Conservation (phyloP, 2,329 filamentous ascomycete species). For the Calonectria naviculata region DNA sequence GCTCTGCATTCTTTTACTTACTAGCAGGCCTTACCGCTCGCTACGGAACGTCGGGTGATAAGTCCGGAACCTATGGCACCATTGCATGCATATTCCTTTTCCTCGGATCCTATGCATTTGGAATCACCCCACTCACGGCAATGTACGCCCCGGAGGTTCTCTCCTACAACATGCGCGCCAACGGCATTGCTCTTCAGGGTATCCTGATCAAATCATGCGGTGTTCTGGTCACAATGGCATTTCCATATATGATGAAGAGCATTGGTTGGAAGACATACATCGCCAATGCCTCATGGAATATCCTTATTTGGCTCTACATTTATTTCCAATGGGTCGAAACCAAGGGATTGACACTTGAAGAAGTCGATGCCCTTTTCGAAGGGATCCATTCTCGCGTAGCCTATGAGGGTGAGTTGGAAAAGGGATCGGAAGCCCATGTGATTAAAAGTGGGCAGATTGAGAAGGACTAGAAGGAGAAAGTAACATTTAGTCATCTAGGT, state of each 20-base stretch:
- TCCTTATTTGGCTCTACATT: background rate
- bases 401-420: background rate
- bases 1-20: background rate
- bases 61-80: background rate
- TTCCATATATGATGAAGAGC: conserved; percentile 1
- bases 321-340: conserved; percentile 1
- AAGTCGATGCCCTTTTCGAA: background rate
- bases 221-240: background rate
- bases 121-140: background rate
- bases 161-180: background rate
- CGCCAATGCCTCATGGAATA: background rate
- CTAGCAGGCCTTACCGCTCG: background rate
- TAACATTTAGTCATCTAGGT: too few species aligned
- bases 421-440: background rate
- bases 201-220: background rate
- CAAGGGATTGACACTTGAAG: background rate
- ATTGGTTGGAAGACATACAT: conserved; percentile 1
- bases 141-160: background rate
- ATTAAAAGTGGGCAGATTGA: background rate
- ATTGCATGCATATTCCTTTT: conserved; percentile 1
- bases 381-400: background rate
- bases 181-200: background rate
- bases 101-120: background rate
- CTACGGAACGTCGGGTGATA: background rate
- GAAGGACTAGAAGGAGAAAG: background rate